Conservation (phyloP, 768 basidiomycete species). For the Piloderma croceum region DNA sequence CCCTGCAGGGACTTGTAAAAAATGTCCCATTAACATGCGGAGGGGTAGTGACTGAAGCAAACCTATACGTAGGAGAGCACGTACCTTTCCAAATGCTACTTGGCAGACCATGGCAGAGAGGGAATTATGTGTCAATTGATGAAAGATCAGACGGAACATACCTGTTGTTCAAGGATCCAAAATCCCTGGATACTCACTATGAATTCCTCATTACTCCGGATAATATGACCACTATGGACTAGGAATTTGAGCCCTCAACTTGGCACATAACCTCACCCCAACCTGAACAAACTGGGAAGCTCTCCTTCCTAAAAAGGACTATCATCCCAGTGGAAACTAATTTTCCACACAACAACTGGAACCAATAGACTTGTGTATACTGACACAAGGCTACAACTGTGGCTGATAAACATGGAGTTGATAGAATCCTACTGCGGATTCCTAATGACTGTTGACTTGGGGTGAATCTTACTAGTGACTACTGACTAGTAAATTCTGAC, state of each 20-base stretch:
- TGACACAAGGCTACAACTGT: no score
- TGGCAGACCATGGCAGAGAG: constrained; percentile 18
- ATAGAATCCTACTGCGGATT: no score
- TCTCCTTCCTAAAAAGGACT: no score
- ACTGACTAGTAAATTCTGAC: no score
- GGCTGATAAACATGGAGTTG: no score
- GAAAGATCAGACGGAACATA: constrained; percentile 16
- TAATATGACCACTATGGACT: neutral
- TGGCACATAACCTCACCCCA: no score
- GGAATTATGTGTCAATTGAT: constrained; percentile 18
- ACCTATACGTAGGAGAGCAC: constrained; percentile 18
- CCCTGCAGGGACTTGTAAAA: constrained; percentile 16
- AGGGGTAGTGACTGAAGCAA: constrained; percentile 12
- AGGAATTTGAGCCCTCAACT: neutral
- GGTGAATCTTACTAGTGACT: no score
- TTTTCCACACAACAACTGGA: no score
- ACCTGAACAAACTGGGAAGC: no score
- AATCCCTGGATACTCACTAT: neutral
- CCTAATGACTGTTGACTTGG: no score
- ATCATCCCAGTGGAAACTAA: no score
- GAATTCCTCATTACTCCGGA: neutral
- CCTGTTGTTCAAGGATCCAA: neutral
- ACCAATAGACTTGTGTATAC: no score
- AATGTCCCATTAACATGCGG: constrained; percentile 20
- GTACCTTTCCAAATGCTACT: constrained; percentile 15